Conservation (phyloP, 257 asterid species). For the Lithospermum erythrorhizon region DNA sequence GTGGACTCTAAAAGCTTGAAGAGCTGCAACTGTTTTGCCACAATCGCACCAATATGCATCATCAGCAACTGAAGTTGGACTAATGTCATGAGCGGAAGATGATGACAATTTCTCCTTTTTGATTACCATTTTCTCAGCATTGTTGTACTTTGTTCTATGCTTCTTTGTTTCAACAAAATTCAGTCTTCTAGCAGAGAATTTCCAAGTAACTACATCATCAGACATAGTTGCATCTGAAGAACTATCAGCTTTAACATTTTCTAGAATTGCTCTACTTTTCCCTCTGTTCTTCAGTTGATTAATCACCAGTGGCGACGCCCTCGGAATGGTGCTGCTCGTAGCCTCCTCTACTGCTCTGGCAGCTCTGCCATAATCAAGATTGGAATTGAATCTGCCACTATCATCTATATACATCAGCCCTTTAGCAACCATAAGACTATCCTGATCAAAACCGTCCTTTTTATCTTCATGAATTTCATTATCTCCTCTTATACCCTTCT, state of each 20-base stretch:
- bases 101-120: too few species aligned
- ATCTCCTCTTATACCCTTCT: conserved; percentile 16
- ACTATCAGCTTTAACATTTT: neutral
- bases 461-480: too few species aligned
- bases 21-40: too few species aligned
- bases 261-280: conserved; percentile 1
- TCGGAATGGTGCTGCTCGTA: neutral
- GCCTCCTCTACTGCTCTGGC: neutral
- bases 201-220: neutral
- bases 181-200: too few species aligned
- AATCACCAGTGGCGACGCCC: neutral
- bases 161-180: neutral
- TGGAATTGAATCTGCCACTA: neutral
- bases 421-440: too few species aligned
- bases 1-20: too few species aligned
- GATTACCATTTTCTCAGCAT: too few species aligned
- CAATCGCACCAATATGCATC: too few species aligned
- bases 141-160: neutral
- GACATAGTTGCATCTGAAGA: neutral
- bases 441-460: too few species aligned
- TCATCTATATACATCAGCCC: neutral
- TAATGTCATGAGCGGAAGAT: too few species aligned
- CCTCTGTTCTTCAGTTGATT: neutral
- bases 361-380: neutral
- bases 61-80: too few species aligned